Evolutionary conservation across 441 rosid genomes (phyloP), one percentile per base, ranked within the genome.

Genomic region (Populus hybrid): DNA sequence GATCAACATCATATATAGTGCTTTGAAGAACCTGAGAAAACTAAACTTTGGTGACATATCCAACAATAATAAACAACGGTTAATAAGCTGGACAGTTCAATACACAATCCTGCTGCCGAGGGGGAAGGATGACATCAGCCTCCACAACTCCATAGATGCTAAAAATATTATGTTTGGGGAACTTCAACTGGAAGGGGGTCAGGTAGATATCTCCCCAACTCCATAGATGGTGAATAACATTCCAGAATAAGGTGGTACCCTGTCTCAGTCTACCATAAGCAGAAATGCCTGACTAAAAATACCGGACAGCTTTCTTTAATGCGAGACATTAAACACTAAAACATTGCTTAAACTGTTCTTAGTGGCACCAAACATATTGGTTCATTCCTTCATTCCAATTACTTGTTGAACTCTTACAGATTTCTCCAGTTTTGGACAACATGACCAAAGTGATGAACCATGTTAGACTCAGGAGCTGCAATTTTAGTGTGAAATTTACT

Each of bases 1-100:
- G 99, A 84, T 97, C 99, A 66, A 97, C 99, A 71, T 97, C 99
- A 79, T 93, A 91, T 75, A 97, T 97, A 14, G 99, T 97, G 88
- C 89, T 91, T 78, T 94, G 98, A 80, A 97, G 99, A 79, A 94
- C 98, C 99, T 97, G 91, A 4, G 33, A 35, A 74, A 29, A 68
- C 20, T 59, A 38, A 73, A n/a, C 24, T 8, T 29, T 29, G 31
- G 63, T 18, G 64, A 75, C 42, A 59, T 6, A 36, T 14, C 23
- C 31, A 35, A 28, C 7, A 31, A 16, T 3, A 28, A 35, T 6
- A 21, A 59, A 29, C 20, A 59, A 11, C 4, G 4, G 23, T 28
- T 65, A 23, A 11, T 16, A 65, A 65, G 18, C 21, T 53, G 61
- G n/a, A 18, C 61, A 53, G 61, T 53, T 53, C n/a, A 53, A 18